Percentiles rank a stretch among this genome's conserved stretches.
Conservation (phyloP, 164 flowering plant genomes). For the Stephania japonica region DNA sequence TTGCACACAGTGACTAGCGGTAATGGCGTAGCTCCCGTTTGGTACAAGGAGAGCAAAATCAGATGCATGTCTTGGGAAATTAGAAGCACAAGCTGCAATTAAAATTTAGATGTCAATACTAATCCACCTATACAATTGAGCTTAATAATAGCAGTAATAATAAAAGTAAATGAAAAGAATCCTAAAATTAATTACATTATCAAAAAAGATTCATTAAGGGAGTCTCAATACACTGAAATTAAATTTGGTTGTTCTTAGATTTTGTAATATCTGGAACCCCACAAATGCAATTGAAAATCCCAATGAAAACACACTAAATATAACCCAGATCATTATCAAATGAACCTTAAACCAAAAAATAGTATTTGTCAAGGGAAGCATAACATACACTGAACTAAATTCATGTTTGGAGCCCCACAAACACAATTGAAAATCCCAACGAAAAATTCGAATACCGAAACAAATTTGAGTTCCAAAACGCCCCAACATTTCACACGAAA, state of each 20-base stretch:
- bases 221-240: too few species aligned
- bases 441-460: too few species aligned
- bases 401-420: too few species aligned
- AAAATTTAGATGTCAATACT: slow-evolving; percentile 9
- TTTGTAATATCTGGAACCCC: too few species aligned
- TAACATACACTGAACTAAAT: too few species aligned
- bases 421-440: too few species aligned
- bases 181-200: neutral
- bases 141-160: neutral
- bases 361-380: too few species aligned
- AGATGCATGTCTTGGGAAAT: slow-evolving; percentile 49
- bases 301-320: too few species aligned
- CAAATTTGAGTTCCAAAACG: too few species aligned
- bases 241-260: too few species aligned
- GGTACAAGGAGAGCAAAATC: slow-evolving; percentile 73
- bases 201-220: neutral
- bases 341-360: neutral
- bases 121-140: slow-evolving; percentile 8
- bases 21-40: slow-evolving; percentile 87
- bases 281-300: too few species aligned
- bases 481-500: too few species aligned
- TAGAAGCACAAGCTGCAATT: slow-evolving; percentile 75
- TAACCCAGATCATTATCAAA: neutral
- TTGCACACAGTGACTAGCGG: slow-evolving; percentile 91
- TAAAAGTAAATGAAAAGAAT: neutral